phyloP scores from a whole-genome alignment of 176 grass and related monocot species.

The Cymbopogon citratus region DNA sequence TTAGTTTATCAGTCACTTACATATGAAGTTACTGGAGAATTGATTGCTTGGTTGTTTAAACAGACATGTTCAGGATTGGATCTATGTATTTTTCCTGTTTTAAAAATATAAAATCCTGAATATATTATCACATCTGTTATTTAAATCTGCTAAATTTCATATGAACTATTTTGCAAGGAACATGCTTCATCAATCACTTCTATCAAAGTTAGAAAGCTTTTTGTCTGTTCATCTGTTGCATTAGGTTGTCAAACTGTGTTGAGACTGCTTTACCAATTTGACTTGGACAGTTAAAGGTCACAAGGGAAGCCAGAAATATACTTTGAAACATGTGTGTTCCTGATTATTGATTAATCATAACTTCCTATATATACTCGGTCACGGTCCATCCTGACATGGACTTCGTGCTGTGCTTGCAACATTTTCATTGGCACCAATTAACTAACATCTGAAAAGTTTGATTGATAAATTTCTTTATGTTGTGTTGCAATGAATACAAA shows the following conservation, averaged over 20 bases:
- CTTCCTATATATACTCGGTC: not conserved
- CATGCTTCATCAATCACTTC: not conserved
- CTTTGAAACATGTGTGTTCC: not conserved
- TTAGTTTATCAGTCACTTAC: not conserved
- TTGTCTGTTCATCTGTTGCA: not conserved
- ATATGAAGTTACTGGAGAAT: not conserved
- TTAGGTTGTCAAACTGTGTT: not conserved
- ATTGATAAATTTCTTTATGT: not conserved
- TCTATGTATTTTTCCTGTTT: not conserved
- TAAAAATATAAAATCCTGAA: not conserved
- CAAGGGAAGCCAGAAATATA: not conserved
- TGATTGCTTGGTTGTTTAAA: not conserved
- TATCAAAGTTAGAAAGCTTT: not conserved
- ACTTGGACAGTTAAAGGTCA: not conserved
- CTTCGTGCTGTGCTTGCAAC: not conserved
- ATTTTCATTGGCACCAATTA: not conserved
- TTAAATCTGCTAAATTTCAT: not conserved
- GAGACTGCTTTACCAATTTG: not conserved
- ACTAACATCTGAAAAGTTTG: not conserved
- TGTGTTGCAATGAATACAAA: not conserved
- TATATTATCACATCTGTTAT: not conserved
- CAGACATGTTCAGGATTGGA: not conserved
- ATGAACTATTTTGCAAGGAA: conserved; percentile 2
- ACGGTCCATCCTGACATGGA: not conserved
- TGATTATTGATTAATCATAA: not conserved